phyloP scores from a whole-genome alignment of 2,329 filamentous ascomycete species.

The Aspergillus tamarii region DNA sequence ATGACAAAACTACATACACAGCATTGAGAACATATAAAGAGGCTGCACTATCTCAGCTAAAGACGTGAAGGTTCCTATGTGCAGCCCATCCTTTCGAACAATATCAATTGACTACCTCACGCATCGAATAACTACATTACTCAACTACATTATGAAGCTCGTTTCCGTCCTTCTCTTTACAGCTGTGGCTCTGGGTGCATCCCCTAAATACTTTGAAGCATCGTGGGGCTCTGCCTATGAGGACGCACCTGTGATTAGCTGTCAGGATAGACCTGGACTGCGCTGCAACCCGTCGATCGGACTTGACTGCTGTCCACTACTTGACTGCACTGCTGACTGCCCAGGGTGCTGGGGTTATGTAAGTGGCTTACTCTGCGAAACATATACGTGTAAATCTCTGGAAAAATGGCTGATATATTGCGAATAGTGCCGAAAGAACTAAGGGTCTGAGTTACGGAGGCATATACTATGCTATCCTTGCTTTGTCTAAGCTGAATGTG shows the following conservation, averaged over 20 bases:
- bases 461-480: neutral
- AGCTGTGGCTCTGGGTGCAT: neutral
- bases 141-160: neutral
- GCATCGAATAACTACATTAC: neutral
- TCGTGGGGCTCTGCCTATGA: neutral
- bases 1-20: neutral
- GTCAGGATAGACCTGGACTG: neutral
- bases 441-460: neutral
- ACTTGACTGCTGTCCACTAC: neutral
- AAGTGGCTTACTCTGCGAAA: neutral
- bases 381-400: neutral
- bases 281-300: neutral
- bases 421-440: constrained; percentile 1
- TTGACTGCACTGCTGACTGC: neutral
- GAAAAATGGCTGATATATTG: neutral
- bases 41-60: neutral
- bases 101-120: neutral
- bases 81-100: neutral
- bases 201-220: neutral
- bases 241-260: neutral
- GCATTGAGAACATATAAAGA: neutral
- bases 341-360: neutral
- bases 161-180: neutral
- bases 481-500: neutral
- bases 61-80: neutral